Base-by-base conservation (phyloP, 1,284 basidiomycete species). In the Cutaneotrichosporon sp. region DNA sequence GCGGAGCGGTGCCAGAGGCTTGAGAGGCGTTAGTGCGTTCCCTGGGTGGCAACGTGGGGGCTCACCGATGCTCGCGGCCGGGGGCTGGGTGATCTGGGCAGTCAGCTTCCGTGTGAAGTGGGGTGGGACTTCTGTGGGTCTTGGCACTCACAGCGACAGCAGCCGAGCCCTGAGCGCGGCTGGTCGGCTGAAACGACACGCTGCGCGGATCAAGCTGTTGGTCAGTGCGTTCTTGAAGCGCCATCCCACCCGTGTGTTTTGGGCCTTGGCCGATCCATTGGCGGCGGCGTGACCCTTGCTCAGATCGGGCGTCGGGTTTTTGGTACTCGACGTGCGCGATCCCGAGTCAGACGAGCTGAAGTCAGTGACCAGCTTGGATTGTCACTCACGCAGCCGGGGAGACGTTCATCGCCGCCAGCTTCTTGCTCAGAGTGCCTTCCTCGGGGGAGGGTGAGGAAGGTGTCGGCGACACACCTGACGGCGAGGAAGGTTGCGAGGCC, bases 131-230 rank as follows among this genome's bases (percentile, higher is more conserved):
- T 8, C 5, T n/a, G 38, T 42, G 47, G 4, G 4, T 13, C 1
- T 49, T 49, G 14, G 27, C 14, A 29, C 25, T 18, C 47, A 25
- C 24, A 31, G 18, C 0, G 24, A 8, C 27, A 24, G 24, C 9
- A 24, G 24, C 10, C 9, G 45, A 9, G 25, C 13, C 27, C 16
- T 49, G 47, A n/a, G 47, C 18, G 47, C 22, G 27, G 22, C 2
- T 22, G 31, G 51, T 46, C 10, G 31, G 57, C 13, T 59, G 50
- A 7, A 45, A 59, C 5, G 20, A 34, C 11, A 36, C 5, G 20
- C 34, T 34, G 51, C 51, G 51, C 14, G 60, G 55, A 36, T 61
- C 60, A 38, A 61, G 55, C 55, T 57, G 42, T 22, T 8, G 36
- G 34, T 56, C 24, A 45, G 27, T 38, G 20, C 20, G 20, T 31